These are phyloP conservation scores for Basipetospora chlamydospora DNA, from an alignment of 2,329 filamentous ascomycete genomes.

Conservation along the genomic window DNA sequence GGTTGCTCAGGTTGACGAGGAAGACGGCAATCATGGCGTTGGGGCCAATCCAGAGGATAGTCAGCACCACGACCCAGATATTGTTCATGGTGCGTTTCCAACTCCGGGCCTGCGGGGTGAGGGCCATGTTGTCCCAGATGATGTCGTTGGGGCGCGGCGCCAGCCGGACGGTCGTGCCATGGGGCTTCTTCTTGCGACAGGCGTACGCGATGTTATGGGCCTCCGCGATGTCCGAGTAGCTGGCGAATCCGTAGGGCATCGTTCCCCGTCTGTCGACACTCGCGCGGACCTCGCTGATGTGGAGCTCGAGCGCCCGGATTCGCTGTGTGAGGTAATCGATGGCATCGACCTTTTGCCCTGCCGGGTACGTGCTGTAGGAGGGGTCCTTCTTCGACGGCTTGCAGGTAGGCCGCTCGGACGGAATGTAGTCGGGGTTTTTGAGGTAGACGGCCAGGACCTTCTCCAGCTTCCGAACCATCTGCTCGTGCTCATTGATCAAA, in stretches of 20 bases:
- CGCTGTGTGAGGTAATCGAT: constrained; percentile 85
- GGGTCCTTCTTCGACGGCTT: constrained; percentile 68
- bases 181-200: constrained; percentile 64
- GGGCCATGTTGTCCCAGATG: constrained; percentile 85
- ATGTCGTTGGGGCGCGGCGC: constrained; percentile 82
- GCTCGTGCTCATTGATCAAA: constrained; percentile 71
- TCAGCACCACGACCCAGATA: constrained; percentile 70
- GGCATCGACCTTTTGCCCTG: constrained; percentile 69
- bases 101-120: constrained; percentile 52
- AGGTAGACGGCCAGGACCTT: constrained; percentile 77
- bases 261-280: constrained; percentile 78
- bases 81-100: constrained; percentile 68
- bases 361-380: constrained; percentile 46
- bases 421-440: constrained; percentile 70
- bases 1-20: constrained; percentile 67
- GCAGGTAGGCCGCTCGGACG: constrained; percentile 62
- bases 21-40: constrained; percentile 95
- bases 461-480: constrained; percentile 70
- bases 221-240: constrained; percentile 75
- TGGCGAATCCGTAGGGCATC: constrained; percentile 87
- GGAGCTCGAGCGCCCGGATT: constrained; percentile 66
- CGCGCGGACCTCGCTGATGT: constrained; percentile 71
- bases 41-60: constrained; percentile 73
- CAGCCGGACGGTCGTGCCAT: constrained; percentile 61
- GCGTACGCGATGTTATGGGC: constrained; percentile 79